These are phyloP conservation scores for Vitis amurensis DNA, from an alignment of 164 flowering plant species.

Conservation along the genomic window DNA sequence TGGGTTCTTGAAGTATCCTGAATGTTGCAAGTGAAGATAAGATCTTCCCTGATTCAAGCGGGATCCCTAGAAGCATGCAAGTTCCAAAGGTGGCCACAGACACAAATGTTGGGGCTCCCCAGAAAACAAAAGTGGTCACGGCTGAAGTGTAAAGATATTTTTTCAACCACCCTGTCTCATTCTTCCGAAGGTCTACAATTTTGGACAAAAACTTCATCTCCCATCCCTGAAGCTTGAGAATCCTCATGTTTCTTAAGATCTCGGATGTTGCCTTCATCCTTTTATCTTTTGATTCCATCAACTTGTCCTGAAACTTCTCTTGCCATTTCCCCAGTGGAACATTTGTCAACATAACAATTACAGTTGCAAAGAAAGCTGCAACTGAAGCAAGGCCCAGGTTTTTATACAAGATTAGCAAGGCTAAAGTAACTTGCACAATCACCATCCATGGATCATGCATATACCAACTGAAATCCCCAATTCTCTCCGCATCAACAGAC, in stretches of 20 bases:
- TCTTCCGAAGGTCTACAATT: constrained; percentile 46
- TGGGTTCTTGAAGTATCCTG: constrained; percentile 67
- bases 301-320: constrained; percentile 49
- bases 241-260: constrained; percentile 73
- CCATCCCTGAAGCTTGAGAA: constrained; percentile 84
- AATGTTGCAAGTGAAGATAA: constrained; percentile 81
- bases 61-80: constrained; percentile 57
- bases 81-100: constrained; percentile 60
- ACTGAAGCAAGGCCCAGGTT: constrained; percentile 66
- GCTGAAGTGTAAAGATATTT: constrained; percentile 49
- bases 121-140: constrained; percentile 43
- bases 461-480: constrained; percentile 58
- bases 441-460: constrained; percentile 77
- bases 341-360: constrained; percentile 57
- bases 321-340: constrained; percentile 51
- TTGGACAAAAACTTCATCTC: constrained; percentile 69
- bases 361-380: constrained; percentile 52
- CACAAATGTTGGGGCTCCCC: constrained; percentile 68
- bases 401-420: constrained; percentile 57
- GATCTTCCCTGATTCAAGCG: constrained; percentile 67
- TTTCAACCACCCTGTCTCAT: constrained; percentile 60
- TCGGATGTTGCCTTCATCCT: constrained; percentile 79
- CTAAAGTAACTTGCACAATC: constrained; percentile 52
- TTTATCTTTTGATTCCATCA: constrained; percentile 71
- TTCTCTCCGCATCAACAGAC: constrained; percentile 73